Base-by-base conservation (phyloP, 768 basidiomycete species). In the Rubroboletus pulcherrimus region DNA sequence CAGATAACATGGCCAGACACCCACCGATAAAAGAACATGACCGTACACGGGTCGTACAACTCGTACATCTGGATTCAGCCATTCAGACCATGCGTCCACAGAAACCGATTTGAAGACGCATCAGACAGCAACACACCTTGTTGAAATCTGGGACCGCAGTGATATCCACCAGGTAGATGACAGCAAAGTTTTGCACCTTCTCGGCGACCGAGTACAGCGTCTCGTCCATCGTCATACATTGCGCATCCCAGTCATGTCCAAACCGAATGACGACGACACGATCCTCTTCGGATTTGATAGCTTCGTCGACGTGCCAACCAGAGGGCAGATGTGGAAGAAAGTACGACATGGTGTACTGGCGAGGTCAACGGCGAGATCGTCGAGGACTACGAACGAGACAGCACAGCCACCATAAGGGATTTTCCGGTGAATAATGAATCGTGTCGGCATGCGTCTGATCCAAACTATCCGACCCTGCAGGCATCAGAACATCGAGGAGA, bases 141-240 rank as follows among this genome's bases (percentile, higher is more conserved):
- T 96, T 98, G 75, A 98, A 98, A 71, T 98, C 97, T 2, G 97
- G 96, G 0, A 98, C 96, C 57, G 93, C 86, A 0, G 93, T 97
- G 66, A 97, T 98, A 70, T 99, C 96, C 21, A 86, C 85, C 12
- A 97, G 78, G 68, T 98, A 98, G 61, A 98, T 93, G 64, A 98
- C 93, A 8, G 95, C 94, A 73, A 96, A 98, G 75, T 99, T 98
- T 77, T 98, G 94, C 5, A 98, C 93, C 72, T 93, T 95, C 75
- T 98, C 97, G 1, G 90, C 89, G 41, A 97, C 89, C 1, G 83
- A 78, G 71, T 93, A 90, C 10, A 98, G 83, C 2, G 93, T 96
- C 73, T 98, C 96, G 76, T 98, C 97, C 94, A 98, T 97, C 17
- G 87, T 89, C 97, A 98, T 98, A 75, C 96, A 98, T 61, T 97